These are phyloP conservation scores for Lepidium didymum DNA, from an alignment of 345 rosid genomes.

Conservation along the genomic window DNA sequence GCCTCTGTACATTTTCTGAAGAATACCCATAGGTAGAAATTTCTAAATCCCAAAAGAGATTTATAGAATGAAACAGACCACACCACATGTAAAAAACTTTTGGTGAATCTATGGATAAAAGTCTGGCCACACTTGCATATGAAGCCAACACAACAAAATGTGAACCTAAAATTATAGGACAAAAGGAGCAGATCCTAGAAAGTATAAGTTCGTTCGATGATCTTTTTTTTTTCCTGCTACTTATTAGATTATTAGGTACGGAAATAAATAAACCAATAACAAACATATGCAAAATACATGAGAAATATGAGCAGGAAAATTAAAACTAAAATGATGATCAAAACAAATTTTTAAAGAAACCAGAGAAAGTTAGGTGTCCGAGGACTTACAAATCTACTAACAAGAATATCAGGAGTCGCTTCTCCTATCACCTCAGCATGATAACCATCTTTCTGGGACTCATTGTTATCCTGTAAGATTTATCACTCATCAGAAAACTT, in stretches of 20 bases:
- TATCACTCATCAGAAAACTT: constrained; percentile 1
- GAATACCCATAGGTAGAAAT: neutral
- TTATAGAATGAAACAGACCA: neutral
- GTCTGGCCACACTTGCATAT: neutral
- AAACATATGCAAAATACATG: neutral
- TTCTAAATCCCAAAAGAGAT: neutral
- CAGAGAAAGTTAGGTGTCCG: neutral
- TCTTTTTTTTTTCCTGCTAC: neutral
- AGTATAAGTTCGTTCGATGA: neutral
- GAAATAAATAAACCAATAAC: neutral
- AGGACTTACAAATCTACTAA: constrained; percentile 78
- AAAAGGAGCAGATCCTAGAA: neutral
- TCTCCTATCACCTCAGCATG: constrained; percentile 82
- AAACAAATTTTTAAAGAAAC: neutral
- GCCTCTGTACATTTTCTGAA: neutral
- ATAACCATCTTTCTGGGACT: constrained; percentile 69
- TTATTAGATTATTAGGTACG: neutral
- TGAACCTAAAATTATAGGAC: neutral
- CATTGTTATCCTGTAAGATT: constrained; percentile 46
- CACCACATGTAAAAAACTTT: neutral
- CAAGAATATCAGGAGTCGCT: constrained; percentile 81
- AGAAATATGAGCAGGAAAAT: neutral
- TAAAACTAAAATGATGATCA: neutral
- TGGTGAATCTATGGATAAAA: neutral
- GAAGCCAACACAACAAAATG: neutral